phyloP scores from a whole-genome alignment of 352 stramenopile species.

The Phytophthora crassamura region DNA sequence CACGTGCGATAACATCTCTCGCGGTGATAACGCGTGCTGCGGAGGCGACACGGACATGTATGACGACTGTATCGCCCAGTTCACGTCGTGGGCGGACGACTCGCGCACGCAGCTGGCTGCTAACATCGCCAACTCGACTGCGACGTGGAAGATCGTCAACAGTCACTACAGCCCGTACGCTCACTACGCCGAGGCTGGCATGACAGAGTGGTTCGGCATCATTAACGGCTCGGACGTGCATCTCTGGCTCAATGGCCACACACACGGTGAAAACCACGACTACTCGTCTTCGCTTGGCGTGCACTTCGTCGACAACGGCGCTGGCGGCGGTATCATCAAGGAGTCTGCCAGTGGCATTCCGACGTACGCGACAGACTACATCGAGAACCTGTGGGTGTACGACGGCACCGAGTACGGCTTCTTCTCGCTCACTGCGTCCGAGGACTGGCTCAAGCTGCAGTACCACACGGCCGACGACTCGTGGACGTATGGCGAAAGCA shows the following conservation, averaged over 20 bases:
- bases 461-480: constrained; percentile 66
- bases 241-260: constrained; percentile 60
- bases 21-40: constrained; percentile 47
- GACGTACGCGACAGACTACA: constrained; percentile 50
- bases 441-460: constrained; percentile 71
- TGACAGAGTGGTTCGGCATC: constrained; percentile 54
- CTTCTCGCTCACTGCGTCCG: constrained; percentile 58
- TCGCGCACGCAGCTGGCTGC: constrained; percentile 45
- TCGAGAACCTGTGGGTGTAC: constrained; percentile 70
- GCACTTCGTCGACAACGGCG: constrained; percentile 80
- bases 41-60: constrained; percentile 54
- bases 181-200: constrained; percentile 41
- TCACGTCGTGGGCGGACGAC: constrained; percentile 53
- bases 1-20: constrained; percentile 49
- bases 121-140: constrained; percentile 56
- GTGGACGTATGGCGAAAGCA: constrained; percentile 64
- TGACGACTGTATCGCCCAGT: constrained; percentile 44
- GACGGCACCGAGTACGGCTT: constrained; percentile 69
- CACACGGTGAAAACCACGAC: constrained; percentile 73
- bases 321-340: constrained; percentile 75
- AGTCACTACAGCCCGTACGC: constrained; percentile 66
- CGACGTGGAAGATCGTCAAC: constrained; percentile 77
- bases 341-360: constrained; percentile 71
- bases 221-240: constrained; percentile 48
- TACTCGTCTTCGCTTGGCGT: constrained; percentile 58